Evolutionary conservation across 2,329 filamentous ascomycete genomes (phyloP).

Genomic region (Alternaria burnsii): DNA sequence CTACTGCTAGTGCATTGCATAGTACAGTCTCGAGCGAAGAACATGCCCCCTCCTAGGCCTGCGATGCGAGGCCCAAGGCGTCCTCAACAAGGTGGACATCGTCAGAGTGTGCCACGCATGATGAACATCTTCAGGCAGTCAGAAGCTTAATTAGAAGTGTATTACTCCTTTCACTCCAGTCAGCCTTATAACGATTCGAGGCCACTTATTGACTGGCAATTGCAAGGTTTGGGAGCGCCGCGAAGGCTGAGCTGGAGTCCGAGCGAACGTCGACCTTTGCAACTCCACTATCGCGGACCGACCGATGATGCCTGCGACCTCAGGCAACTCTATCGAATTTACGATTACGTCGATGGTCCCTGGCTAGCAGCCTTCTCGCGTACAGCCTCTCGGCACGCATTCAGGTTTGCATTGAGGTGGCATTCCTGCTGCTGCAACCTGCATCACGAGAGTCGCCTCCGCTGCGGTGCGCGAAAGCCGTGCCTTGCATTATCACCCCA

Average conservation of each 20-base stretch:
- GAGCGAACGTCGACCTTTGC: background rate
- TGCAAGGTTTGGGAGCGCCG: conserved; percentile 23
- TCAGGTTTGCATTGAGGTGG: conserved; percentile 24
- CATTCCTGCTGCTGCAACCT: conserved; percentile 29
- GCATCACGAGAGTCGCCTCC: conserved; percentile 37
- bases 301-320: conserved; percentile 20
- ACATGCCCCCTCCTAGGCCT: conserved; percentile 11
- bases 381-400: conserved; percentile 10
- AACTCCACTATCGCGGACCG: conserved; percentile 21
- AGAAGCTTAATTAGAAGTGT: conserved; percentile 25
- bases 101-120: conserved; percentile 22
- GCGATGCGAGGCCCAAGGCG: conserved; percentile 21
- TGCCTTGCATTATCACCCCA: conserved; percentile 35
- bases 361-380: conserved; percentile 7
- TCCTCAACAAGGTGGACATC: conserved; percentile 14
- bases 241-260: conserved; percentile 29
- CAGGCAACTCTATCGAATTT: background rate
- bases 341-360: conserved; percentile 1
- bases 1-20: background rate
- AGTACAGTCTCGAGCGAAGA: conserved; percentile 6
- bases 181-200: conserved; percentile 42
- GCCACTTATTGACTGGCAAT: conserved; percentile 35
- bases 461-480: conserved; percentile 39
- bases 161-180: conserved; percentile 33
- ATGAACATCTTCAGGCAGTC: conserved; percentile 16